Base-by-base conservation (phyloP, 2,329 filamentous ascomycete genomes). In the Trichoderma sp. region DNA sequence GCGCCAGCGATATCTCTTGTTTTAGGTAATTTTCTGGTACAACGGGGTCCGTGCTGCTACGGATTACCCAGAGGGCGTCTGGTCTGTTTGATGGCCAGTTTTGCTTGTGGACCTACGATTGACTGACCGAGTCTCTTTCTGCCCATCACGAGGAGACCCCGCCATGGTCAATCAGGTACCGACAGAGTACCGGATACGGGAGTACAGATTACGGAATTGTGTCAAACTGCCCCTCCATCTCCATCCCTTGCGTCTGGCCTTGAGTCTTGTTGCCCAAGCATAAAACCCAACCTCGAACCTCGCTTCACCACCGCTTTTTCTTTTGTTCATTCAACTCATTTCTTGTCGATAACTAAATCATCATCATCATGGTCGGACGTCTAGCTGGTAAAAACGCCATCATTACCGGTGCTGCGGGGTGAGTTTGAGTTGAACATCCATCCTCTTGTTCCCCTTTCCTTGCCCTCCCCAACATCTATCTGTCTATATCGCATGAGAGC, bases 391-490 rank as follows among this genome's bases (percentile, higher is more conserved):
- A 90, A 82, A 90, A 89, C 79, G 86, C 87, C 80, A 80, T 97
- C 80, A 88, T 97, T 82, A 97, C 94, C 69, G 94, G 94, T 79
- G 94, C 92, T 75, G 94, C 91, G 78, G 93, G 93, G 93, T 97
- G 88, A 82, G 90, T 62, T 13, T 39, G 36, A 3, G 15, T 39
- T 47, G 32, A 15, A 23, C 30, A 8, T 26, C 6, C 3, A 23
- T 20, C 39, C 39, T 4, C 39, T 9, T 39, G 36, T 39, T 39
- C 55, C 39, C 28, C 17, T 17, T 30, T 13, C 30, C 23, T 17
- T n/a, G 26, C 26, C 6, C 34, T 6, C 1, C 3, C 36, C 13
- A 39, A 39, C 36, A 17, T 39, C 36, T 17, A 17, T 39, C 36
- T 8, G 36, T 39, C 36, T 39, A 39, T 13, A 39, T 17, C 36